Percentiles rank a stretch among this genome's conserved stretches.
These are phyloP conservation scores for Cardamine occulta DNA, from an alignment of 345 rosid species.

Conservation along the genomic window DNA sequence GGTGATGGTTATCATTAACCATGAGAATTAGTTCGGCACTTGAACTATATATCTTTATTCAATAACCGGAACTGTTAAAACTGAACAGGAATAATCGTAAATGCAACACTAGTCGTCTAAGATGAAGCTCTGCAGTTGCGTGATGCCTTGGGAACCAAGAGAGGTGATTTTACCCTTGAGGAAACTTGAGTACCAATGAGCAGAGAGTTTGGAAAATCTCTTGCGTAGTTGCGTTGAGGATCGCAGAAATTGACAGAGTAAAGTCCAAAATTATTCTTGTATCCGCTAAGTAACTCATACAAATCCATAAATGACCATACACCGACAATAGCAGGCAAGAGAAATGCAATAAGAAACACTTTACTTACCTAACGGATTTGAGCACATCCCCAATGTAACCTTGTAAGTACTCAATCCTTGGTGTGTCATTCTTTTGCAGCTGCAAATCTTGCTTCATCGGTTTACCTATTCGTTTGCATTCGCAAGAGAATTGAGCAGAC, in stretches of 20 bases:
- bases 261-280: no score
- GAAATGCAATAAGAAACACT: neutral
- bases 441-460: neutral
- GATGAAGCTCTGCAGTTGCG: neutral
- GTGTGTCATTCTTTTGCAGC: neutral
- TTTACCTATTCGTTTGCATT: neutral
- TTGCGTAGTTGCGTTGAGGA: neutral
- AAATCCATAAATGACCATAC: no score
- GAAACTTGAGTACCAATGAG: neutral
- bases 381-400: constrained; percentile 50
- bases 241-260: neutral
- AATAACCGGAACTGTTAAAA: neutral
- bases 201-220: neutral
- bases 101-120: neutral
- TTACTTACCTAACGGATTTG: constrained; percentile 46
- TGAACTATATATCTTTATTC: neutral
- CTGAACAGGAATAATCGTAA: neutral
- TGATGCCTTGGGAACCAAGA: neutral
- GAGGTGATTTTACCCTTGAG: neutral
- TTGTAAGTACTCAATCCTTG: constrained; percentile 41
- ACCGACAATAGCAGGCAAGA: neutral
- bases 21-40: neutral
- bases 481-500: neutral
- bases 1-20: neutral
- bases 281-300: no score